Base-by-base conservation (phyloP, 768 basidiomycete genomes). In the Suillus alpinus region DNA sequence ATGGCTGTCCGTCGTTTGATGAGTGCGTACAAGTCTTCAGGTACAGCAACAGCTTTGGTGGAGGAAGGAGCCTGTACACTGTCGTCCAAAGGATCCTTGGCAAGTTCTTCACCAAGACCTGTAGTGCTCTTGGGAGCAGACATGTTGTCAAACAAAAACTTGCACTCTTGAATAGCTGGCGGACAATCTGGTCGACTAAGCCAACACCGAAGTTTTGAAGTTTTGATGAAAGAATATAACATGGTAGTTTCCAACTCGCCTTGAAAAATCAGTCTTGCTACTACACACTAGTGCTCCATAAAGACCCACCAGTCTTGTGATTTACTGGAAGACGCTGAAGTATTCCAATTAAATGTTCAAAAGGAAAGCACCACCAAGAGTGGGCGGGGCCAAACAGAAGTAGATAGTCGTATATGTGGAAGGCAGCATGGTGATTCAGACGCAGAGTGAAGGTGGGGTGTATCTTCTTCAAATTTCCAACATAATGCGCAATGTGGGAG, bases 351-450 rank as follows among this genome's bases (percentile, higher is more conserved):
- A 69, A 71, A 18, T 69, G 63, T 55, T 78, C 69, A 47, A 72
- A 77, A 13, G 69, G 67, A 37, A 66, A 67, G 7, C 67, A 63
- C 61, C 70, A 62, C 55, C 68, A 71, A 36, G 67, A 63, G 63
- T 73, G 74, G 13, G 56, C 59, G 0, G 70, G 74, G 12, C 74
- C 71, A 62, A 73, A 68, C 0, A 58, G 16, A 2, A 59, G 58
- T 3, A 82, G 61, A 23, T 69, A 66, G 4, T 69, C 59, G 3
- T 62, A 34, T 1, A 76, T 55, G 44, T 79, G 77, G 7, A 77
- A 56, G 1, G 72, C 64, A 32, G 67, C 55, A 53, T 79, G 76
- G 56, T 77, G 72, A 46, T 76, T 75, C 1, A 69, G 73, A 8
- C 53, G 26, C 41, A 47, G 14, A 29, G 46, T 10, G 2, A 57